Conservation (phyloP, 1,284 basidiomycete genomes). For the Fomitopsis schrenkii region DNA sequence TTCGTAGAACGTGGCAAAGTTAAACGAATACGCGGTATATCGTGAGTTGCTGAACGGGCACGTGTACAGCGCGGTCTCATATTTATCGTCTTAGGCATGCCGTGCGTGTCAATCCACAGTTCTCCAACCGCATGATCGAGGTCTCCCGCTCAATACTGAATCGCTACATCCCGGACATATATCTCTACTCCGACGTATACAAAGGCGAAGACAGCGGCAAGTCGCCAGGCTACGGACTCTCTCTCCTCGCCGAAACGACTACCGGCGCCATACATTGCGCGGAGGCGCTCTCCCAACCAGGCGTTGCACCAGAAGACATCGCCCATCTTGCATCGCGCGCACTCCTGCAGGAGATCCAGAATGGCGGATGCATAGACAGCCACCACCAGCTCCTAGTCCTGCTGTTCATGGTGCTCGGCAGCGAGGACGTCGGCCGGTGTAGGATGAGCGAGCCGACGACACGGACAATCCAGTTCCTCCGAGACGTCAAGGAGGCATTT, state of each 20-base stretch:
- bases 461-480: conserved; percentile 87
- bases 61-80: neutral
- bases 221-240: conserved; percentile 96
- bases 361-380: conserved; percentile 88
- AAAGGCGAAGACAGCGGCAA: conserved; percentile 97
- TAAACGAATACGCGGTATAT: conserved; percentile 92
- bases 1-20: conserved; percentile 91
- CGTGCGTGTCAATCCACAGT: conserved; percentile 94
- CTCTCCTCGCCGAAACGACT: conserved; percentile 88
- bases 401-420: conserved; percentile 91
- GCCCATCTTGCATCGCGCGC: conserved; percentile 77
- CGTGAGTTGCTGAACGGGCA: conserved; percentile 52
- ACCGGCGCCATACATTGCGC: conserved; percentile 87
- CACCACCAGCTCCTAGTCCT: conserved; percentile 89
- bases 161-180: conserved; percentile 96
- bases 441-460: conserved; percentile 79
- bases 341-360: conserved; percentile 76
- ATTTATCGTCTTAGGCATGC: conserved; percentile 58
- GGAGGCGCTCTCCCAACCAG: conserved; percentile 79
- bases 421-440: conserved; percentile 92
- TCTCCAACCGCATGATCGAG: conserved; percentile 98
- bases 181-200: conserved; percentile 98
- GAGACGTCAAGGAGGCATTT: conserved; percentile 81
- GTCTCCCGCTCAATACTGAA: conserved; percentile 89
- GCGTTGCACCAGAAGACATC: conserved; percentile 89